Conservation (phyloP, 345 rosid genomes). For the Cardamine occulta region DNA sequence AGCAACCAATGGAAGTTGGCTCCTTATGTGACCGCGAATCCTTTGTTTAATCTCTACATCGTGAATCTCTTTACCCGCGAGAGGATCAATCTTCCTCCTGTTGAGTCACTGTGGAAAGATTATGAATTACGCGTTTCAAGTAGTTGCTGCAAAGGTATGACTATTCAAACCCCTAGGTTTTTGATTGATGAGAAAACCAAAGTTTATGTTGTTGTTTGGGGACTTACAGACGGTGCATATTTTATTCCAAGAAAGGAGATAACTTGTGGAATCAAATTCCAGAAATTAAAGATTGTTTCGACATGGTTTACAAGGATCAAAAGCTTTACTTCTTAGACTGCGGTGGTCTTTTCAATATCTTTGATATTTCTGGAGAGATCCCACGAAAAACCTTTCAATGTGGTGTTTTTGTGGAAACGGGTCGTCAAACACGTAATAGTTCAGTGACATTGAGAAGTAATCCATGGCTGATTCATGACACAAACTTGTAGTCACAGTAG, state of each 20-base stretch:
- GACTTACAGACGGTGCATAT: neutral
- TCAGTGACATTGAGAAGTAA: no score
- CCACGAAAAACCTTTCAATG: neutral
- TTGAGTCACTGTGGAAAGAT: neutral
- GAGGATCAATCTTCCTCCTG: neutral
- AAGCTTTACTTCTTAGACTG: neutral
- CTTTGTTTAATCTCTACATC: neutral
- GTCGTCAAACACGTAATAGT: no score
- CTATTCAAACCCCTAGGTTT: neutral
- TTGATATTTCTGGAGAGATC: neutral
- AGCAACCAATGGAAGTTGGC: conserved; percentile 3
- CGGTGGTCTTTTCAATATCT: neutral
- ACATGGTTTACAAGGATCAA: conserved; percentile 8
- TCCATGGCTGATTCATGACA: neutral
- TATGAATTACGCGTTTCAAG: neutral
- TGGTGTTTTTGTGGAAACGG: neutral
- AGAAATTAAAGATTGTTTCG: neutral
- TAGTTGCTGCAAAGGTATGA: neutral
- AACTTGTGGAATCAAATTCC: neutral
- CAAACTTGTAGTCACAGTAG: conserved; percentile 7
- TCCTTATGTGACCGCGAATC: neutral
- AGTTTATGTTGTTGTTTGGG: neutral
- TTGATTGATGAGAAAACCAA: conserved; percentile 10
- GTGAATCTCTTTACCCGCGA: neutral
- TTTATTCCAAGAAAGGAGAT: conserved; percentile 12